A percentile compares a stretch with the other conserved stretches of the same genome.
Evolutionary conservation across 768 basidiomycete species (phyloP).

Genomic region (Hysterangium stoloniferum): DNA sequence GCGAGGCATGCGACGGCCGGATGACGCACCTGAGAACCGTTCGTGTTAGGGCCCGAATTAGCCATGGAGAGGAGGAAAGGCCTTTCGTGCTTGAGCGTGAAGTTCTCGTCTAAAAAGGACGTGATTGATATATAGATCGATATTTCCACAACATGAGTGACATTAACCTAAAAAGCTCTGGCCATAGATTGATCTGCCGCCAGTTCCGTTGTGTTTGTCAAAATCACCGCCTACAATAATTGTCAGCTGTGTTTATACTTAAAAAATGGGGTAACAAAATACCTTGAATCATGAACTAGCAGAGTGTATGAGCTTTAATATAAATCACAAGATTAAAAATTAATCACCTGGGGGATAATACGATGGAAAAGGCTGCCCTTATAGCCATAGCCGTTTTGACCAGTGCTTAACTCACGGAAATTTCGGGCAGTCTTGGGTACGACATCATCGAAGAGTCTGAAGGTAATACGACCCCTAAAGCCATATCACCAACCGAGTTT

Average conservation of each 20-base stretch:
- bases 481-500: too few relatives aligned
- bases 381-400: slow-evolving; percentile 70
- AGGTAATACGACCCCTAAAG: slow-evolving; percentile 60
- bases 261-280: slow-evolving; percentile 26
- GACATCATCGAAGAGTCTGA: slow-evolving; percentile 78
- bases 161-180: slow-evolving; percentile 61
- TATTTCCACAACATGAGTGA: neutral
- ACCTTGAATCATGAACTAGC: slow-evolving; percentile 71
- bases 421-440: slow-evolving; percentile 71
- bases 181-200: slow-evolving; percentile 84
- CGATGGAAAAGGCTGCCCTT: slow-evolving; percentile 57
- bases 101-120: slow-evolving; percentile 54
- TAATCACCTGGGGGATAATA: slow-evolving; percentile 24
- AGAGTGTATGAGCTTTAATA: too few relatives aligned
- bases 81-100: slow-evolving; percentile 51
- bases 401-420: slow-evolving; percentile 86
- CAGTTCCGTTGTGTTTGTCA: slow-evolving; percentile 65
- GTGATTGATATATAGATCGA: too few relatives aligned
- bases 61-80: slow-evolving; percentile 78
- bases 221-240: slow-evolving; percentile 62
- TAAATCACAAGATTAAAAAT: too few relatives aligned
- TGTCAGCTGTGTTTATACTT: neutral
- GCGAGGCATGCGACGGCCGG: neutral
- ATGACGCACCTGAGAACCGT: slow-evolving; percentile 62
- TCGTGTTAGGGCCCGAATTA: slow-evolving; percentile 76